Percentiles rank a stretch among this genome's conserved stretches.
Conservation (phyloP, 768 basidiomycete genomes). For the Termitomyces heimii region DNA sequence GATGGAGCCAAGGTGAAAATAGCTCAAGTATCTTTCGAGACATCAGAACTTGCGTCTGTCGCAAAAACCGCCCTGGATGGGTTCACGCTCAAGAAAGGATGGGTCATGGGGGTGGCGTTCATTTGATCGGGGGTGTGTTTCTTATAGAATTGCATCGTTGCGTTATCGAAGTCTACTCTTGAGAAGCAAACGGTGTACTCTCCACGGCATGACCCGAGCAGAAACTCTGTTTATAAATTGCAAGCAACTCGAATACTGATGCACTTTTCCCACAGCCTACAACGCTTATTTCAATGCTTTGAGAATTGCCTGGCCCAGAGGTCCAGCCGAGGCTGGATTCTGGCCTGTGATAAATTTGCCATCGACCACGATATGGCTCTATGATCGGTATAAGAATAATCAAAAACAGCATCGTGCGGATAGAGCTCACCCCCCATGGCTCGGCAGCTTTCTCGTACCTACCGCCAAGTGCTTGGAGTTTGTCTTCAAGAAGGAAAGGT, state of each 20-base stretch:
- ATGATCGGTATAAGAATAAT: not conserved
- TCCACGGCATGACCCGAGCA: too few relatives aligned
- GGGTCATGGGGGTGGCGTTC: conserved; percentile 77
- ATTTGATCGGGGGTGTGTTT: conserved; percentile 28
- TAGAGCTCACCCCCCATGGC: conserved; percentile 45
- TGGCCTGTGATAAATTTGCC: conserved; percentile 65
- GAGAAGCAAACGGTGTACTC: not conserved
- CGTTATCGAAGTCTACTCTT: not conserved
- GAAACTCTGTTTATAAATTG: not conserved
- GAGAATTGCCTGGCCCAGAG: conserved; percentile 51
- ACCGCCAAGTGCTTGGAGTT: conserved; percentile 59
- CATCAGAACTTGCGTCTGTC: conserved; percentile 61
- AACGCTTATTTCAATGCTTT: conserved; percentile 32
- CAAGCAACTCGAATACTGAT: not conserved
- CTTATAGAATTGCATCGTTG: conserved; percentile 7
- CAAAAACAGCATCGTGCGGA: not conserved
- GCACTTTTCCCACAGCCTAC: not conserved
- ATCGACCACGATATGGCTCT: conserved; percentile 50
- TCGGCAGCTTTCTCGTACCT: conserved; percentile 52
- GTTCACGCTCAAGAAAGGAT: conserved; percentile 82
- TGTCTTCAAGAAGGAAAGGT: conserved; percentile 69
- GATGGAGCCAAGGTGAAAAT: conserved; percentile 66
- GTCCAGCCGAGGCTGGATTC: conserved; percentile 63
- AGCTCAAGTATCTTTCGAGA: conserved; percentile 77
- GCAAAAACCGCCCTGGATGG: conserved; percentile 83